Evolutionary conservation across 768 basidiomycete genomes (phyloP).

Genomic region (Galerina marginata): DNA sequence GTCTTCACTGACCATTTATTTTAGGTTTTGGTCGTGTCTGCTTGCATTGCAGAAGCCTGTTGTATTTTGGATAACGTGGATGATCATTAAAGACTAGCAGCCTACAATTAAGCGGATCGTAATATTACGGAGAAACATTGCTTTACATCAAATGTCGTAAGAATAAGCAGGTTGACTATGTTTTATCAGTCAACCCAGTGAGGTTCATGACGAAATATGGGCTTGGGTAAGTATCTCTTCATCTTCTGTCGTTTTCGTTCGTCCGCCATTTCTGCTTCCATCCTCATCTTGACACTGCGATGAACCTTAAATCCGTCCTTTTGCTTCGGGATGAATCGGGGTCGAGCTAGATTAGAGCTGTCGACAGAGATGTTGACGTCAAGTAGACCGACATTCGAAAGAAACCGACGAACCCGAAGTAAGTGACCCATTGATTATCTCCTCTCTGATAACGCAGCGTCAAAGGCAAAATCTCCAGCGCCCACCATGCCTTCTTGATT

Average conservation of each 20-base stretch:
- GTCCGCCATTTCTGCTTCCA: conserved; percentile 53
- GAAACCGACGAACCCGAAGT: conserved; percentile 33
- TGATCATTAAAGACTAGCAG: not conserved
- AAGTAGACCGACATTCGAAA: not conserved
- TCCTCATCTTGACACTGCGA: conserved; percentile 55
- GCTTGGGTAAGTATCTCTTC: conserved; percentile 36
- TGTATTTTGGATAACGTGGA: conserved; percentile 13
- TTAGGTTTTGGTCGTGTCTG: conserved; percentile 20
- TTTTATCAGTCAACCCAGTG: conserved; percentile 39
- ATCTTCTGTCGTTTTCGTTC: conserved; percentile 31
- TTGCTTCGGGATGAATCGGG: conserved; percentile 48
- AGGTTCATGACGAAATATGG: conserved; percentile 34
- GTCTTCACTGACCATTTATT: not conserved
- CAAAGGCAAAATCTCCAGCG: conserved; percentile 62
- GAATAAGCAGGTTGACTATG: not conserved
- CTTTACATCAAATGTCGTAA: not conserved
- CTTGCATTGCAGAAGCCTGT: conserved; percentile 27
- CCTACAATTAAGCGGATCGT: not conserved
- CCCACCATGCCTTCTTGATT: conserved; percentile 62
- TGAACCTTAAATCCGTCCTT: conserved; percentile 51
- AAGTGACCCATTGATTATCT: conserved; percentile 42
- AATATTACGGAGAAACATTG: not conserved
- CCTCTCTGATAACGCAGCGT: conserved; percentile 42
- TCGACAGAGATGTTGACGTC: not conserved
- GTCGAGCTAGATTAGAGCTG: conserved; percentile 42